Conservation (phyloP, 139 green algal species). For the Micromonas commoda region DNA sequence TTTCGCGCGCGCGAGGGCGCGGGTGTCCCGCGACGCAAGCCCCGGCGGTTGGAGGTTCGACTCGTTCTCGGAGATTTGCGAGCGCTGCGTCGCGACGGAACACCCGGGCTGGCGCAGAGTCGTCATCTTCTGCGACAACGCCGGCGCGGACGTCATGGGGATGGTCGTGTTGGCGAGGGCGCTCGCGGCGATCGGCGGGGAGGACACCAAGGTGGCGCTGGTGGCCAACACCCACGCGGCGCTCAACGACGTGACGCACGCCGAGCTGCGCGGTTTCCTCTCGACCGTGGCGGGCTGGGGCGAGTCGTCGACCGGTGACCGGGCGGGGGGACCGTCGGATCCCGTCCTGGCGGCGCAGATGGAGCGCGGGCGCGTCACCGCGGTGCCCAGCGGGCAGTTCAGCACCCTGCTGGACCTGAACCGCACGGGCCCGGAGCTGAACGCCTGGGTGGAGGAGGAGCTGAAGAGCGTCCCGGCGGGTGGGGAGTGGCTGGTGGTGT, state of each 20-base stretch:
- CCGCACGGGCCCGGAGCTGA: background rate
- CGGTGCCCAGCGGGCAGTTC: background rate
- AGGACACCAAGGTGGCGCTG: slow-evolving; percentile 22
- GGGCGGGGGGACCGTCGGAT: background rate
- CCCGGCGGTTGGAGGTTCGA: slow-evolving; percentile 19
- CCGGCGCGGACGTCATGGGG: slow-evolving; percentile 30
- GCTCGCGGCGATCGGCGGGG: background rate
- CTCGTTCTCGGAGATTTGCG: background rate
- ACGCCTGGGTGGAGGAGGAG: slow-evolving; percentile 15
- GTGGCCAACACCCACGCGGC: slow-evolving; percentile 21
- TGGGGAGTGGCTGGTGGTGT: slow-evolving; percentile 26
- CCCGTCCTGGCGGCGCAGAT: slow-evolving; percentile 6
- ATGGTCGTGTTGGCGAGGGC: slow-evolving; percentile 26
- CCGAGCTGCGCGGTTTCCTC: slow-evolving; percentile 14
- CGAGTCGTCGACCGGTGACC: background rate
- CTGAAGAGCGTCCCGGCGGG: background rate
- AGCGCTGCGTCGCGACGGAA: background rate
- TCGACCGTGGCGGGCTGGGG: background rate
- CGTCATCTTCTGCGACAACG: slow-evolving; percentile 36
- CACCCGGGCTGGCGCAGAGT: slow-evolving; percentile 11
- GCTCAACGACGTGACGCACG: slow-evolving; percentile 32
- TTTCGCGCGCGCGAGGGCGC: slow-evolving; percentile 1
- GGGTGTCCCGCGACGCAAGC: background rate
- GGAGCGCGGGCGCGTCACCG: background rate
- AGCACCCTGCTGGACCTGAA: slow-evolving; percentile 26